These are phyloP conservation scores for Oleoguttula mirabilis DNA, from an alignment of 495 filamentous ascomycete species.

Conservation along the genomic window DNA sequence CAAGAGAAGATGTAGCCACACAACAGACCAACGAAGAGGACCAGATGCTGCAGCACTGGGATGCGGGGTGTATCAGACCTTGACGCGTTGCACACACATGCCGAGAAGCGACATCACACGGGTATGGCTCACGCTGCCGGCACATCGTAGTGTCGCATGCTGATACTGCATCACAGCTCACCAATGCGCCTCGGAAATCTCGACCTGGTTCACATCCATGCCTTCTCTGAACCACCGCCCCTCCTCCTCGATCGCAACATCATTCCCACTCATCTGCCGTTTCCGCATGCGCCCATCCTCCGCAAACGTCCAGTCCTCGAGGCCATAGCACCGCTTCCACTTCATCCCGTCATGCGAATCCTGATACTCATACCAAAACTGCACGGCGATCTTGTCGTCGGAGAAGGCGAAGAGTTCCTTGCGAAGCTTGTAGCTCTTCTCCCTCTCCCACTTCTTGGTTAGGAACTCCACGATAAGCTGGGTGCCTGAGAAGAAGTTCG, in stretches of 20 bases:
- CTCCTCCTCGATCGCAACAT: slow-evolving; percentile 53
- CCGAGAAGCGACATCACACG: too few relatives aligned
- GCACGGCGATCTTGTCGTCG: slow-evolving; percentile 66
- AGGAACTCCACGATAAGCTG: slow-evolving; percentile 61
- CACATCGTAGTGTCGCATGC: too few relatives aligned
- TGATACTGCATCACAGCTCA: too few relatives aligned
- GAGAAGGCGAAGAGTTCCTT: slow-evolving; percentile 79
- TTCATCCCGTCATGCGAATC: slow-evolving; percentile 52
- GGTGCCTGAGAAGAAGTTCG: slow-evolving; percentile 56
- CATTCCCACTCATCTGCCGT: slow-evolving; percentile 85
- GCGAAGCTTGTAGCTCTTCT: slow-evolving; percentile 58
- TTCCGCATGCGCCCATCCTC: slow-evolving; percentile 72
- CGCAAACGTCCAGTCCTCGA: slow-evolving; percentile 89
- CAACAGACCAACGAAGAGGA: too few relatives aligned
- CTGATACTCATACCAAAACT: slow-evolving; percentile 88
- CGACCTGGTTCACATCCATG: slow-evolving; percentile 60
- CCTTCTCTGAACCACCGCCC: slow-evolving; percentile 59
- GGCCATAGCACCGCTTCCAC: slow-evolving; percentile 84
- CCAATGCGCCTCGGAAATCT: slow-evolving; percentile 67
- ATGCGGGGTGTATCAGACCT: too few relatives aligned
- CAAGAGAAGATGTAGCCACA: too few relatives aligned
- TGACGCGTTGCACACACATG: too few relatives aligned
- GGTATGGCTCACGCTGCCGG: too few relatives aligned
- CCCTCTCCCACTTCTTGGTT: slow-evolving; percentile 62
- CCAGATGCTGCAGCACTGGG: too few relatives aligned